phyloP scores from a whole-genome alignment of 2,329 filamentous ascomycete genomes.

The Aspergillus puulaauensis region DNA sequence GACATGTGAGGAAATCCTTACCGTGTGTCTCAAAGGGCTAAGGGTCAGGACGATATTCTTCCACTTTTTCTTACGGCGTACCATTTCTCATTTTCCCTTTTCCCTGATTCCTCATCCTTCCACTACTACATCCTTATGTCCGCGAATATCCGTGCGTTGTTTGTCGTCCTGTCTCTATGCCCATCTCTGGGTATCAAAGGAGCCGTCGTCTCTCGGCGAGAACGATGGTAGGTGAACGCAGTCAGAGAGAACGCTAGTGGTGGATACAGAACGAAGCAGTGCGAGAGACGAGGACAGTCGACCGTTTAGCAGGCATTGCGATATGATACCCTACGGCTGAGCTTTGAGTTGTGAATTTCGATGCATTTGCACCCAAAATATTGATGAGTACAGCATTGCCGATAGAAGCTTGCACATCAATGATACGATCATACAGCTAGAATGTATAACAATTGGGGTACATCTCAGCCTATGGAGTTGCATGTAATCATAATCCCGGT shows the following conservation, averaged over 20 bases:
- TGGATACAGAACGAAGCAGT: conserved; percentile 14
- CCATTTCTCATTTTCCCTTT: conserved; percentile 9
- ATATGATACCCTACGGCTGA: conserved; percentile 45
- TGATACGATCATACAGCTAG: conserved; percentile 1
- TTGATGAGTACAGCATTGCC: conserved; percentile 11
- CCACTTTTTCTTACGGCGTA: conserved; percentile 12
- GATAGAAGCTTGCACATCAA: conserved; percentile 12
- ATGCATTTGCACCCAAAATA: conserved; percentile 19
- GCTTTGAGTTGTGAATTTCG: conserved; percentile 29
- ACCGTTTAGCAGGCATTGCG: conserved; percentile 43
- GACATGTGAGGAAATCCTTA: conserved; percentile 15
- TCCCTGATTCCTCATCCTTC: background rate
- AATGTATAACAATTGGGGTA: background rate
- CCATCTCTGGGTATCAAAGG: background rate
- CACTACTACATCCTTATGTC: conserved; percentile 1
- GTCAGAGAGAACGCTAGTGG: background rate
- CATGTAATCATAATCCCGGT: background rate
- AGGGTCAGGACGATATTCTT: conserved; percentile 14
- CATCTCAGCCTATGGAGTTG: background rate
- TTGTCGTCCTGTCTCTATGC: conserved; percentile 2
- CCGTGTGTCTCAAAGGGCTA: conserved; percentile 15
- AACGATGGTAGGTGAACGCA: background rate
- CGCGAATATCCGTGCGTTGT: conserved; percentile 4
- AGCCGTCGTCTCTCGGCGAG: background rate
- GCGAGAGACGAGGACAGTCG: conserved; percentile 32